phyloP scores from a whole-genome alignment of 352 stramenopile genomes.

The Globisporangium megalacanthum region DNA sequence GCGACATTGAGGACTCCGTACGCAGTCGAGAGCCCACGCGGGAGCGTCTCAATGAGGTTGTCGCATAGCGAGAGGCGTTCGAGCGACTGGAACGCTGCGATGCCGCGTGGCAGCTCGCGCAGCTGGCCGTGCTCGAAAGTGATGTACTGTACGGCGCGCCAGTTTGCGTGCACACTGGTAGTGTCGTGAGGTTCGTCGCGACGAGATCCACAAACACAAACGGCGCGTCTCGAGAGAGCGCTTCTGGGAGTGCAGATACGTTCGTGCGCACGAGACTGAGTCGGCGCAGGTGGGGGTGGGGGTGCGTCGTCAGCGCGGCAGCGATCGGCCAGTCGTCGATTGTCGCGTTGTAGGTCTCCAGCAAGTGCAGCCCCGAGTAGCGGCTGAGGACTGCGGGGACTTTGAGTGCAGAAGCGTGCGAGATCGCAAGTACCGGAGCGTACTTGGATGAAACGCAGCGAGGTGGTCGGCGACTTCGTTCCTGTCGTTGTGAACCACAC shows the following conservation, averaged over 20 bases:
- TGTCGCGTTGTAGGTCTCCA: conserved; percentile 22
- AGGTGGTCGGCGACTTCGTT: not conserved
- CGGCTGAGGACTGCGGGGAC: conserved; percentile 9
- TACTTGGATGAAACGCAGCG: conserved; percentile 8
- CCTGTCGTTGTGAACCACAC: not conserved
- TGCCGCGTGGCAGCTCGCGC: conserved; percentile 2
- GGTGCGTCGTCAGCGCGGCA: conserved; percentile 1
- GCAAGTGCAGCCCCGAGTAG: conserved; percentile 13
- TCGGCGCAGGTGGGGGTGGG: conserved; percentile 1
- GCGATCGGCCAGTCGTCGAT: conserved; percentile 15
- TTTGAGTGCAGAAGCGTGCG: conserved; percentile 13
- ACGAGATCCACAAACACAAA: conserved; percentile 10
- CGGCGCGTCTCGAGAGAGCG: conserved; percentile 4
- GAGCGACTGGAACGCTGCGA: conserved; percentile 2
- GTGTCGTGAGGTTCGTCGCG: conserved; percentile 8
- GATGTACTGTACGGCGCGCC: conserved; percentile 6
- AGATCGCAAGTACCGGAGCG: conserved; percentile 17
- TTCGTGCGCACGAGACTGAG: conserved; percentile 6
- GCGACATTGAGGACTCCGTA: conserved; percentile 7
- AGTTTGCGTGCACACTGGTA: conserved; percentile 7
- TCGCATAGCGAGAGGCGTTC: conserved; percentile 9
- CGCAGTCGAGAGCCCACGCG: not conserved
- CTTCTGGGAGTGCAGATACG: conserved; percentile 4
- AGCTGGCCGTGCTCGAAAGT: conserved; percentile 11
- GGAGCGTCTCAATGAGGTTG: conserved; percentile 6